These are phyloP conservation scores for Stagonosporopsis chrysanthemi DNA, from an alignment of 2,329 filamentous ascomycete species.

Conservation along the genomic window DNA sequence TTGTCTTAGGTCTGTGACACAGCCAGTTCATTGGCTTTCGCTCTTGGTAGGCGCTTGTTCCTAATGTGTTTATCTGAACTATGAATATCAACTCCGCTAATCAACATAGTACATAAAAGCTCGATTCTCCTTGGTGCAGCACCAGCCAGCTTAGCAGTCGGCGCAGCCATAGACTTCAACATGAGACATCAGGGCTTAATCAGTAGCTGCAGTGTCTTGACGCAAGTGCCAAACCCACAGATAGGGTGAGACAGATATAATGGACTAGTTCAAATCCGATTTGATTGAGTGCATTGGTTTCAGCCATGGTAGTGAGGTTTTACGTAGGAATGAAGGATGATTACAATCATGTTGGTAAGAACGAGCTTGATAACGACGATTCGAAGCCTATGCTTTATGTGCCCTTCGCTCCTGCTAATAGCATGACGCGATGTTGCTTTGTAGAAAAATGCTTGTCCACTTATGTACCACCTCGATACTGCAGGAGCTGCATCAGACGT, in stretches of 20 bases:
- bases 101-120: no score
- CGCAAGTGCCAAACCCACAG: no score
- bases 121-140: no score
- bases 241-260: not conserved
- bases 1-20: no score
- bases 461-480: not conserved
- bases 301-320: not conserved
- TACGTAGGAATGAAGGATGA: not conserved
- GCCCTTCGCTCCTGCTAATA: not conserved
- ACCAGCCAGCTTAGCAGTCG: no score
- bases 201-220: no score
- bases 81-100: no score
- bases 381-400: not conserved
- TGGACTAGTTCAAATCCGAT: not conserved
- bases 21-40: not conserved
- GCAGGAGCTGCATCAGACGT: not conserved
- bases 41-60: not conserved
- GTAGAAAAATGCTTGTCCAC: not conserved
- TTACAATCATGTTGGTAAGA: not conserved
- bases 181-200: no score
- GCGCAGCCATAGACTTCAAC: no score
- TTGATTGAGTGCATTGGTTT: slow-evolving; percentile 2
- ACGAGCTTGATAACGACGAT: not conserved
- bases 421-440: not conserved
- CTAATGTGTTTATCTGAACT: not conserved